Base-by-base conservation (phyloP, 192 early-diverging fungal genomes). In the Helicostylum pulchrum region DNA sequence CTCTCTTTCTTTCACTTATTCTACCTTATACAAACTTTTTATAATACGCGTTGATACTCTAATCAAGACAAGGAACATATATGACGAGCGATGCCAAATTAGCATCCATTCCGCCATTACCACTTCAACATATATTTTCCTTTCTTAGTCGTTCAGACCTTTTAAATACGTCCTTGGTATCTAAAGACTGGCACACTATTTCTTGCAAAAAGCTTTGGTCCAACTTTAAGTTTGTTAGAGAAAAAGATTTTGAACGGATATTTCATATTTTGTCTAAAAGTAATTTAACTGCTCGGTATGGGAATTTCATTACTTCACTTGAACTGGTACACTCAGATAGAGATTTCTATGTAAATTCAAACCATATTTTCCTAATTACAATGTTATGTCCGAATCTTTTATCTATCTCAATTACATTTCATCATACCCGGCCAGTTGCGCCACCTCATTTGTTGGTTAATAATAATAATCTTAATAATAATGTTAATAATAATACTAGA, bases 201-300 rank as follows among this genome's bases (percentile, higher is more conserved):
- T 61, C 65, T 1, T 20, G 62, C 5, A 51, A 66, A 54, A 32
- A 58, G 26, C 44, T 67, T 19, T 73, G 71, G 71, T 45, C 65
- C 14, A 42, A 26, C 47, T 66, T 73, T 31, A 73, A 66, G 42
- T 64, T 73, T 43, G 49, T 59, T 11, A 58, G 62, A 30, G 46
- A 55, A 42, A 61, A 56, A 58, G 71, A 73, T 12, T 73, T 67
- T 51, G 71, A 73, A 31, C 65, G 65, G 45, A 54, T 62, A 23
- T 73, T 73, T 47, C 45, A 53, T 20, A 57, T 67, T 12, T 55
- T 73, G 11, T 56, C 71, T 26, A 58, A 60, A 17, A 56, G 51
- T 30, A 64, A 55, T 60, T 60, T 65, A 6, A 32, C 39, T 7
- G 32, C 36, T n/a, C 61, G 60, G 14, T 67, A 73, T 48, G 59